Evolutionary conservation across 1,284 basidiomycete genomes (phyloP), one percentile per base, ranked within the genome.

Genomic region (Naganishia liquefaciens): DNA sequence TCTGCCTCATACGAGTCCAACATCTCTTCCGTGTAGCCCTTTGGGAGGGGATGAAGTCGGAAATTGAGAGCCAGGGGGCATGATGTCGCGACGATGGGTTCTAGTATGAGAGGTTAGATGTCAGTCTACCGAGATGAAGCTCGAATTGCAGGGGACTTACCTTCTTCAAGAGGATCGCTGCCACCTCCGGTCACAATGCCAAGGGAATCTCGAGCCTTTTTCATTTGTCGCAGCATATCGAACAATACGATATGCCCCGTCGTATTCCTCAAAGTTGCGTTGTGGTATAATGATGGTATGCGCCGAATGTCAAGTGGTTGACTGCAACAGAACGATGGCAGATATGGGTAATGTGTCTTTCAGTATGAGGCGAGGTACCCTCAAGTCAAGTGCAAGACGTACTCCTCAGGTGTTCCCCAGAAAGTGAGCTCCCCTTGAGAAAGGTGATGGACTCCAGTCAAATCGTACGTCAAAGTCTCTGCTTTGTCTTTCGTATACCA

Each of bases 341-440:
- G 47, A 91, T 84, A 43, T 73, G 90, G 85, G 65, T 87, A 81
- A 69, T 82, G 79, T 67, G 80, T 81, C 44, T 64, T 46, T 63
- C 62, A 61, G 70, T 69, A 47, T 47, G 5, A 7, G 5, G 9
- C 7, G 1, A 5, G n/a, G 27, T 5, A 10, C 15, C n/a, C 13
- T 39, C 7, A 5, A 51, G 65, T 19, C n/a, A 53, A 27, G 54
- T 54, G 54, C 7, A 60, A 43, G 23, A 71, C 82, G 66, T 68
- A 90, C 88, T 87, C 86, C 23, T 79, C 76, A 5, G 88, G 85
- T 70, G 86, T 82, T 6, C 85, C 89, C 66, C 88, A 83, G 0
- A 89, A 88, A 72, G 87, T 88, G 46, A 93, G 85, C 1, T 88
- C 85, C 1, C 91, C 91, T 69, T 90, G 89, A 10, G 84, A 79